Base-by-base conservation (phyloP, 2,329 filamentous ascomycete species). In the Lachnellula arida region DNA sequence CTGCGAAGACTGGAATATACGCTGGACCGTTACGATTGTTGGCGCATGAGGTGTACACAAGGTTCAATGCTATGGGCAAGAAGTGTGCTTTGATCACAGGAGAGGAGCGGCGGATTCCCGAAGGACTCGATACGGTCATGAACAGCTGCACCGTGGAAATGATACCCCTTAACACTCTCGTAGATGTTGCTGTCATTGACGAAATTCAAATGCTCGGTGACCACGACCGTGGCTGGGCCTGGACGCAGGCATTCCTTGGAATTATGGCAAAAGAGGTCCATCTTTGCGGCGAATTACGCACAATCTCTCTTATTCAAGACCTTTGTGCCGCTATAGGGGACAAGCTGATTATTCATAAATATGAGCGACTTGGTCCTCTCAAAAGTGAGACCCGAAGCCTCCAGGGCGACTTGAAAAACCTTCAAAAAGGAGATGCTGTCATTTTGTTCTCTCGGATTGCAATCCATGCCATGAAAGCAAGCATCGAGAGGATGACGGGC, bases 161-260 rank as follows among this genome's bases (percentile, higher is more conserved):
- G 87, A 79, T 86, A 23, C 81, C 81, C 6, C 60, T 63, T 7
- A 68, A 53, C 58, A 59, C 69, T 19, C 65, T 70, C 19, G 75
- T 86, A 39, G 93, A 97, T 43, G 92, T 99, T 37, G 93, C 91
- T 1, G 93, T 99, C 63, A 93, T 99, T 60, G 94, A 99, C 68
- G 94, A 99, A 75, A 97, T 99, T 55, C 94, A 99, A 73, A 97
- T 99, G 94, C 90, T 99, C 63, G 86, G 84, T 15, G 86, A 91
- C 66, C 60, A 71, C 0, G 83, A 90, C 0, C 86, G 94, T 64
- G 94, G 95, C 1, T 96, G 88, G 86, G 92, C 91, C 2, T 99
- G 94, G 94, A 96, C 92, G 1, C 84, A 91, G 65, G 94, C 94
- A 2, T 78, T 97, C 14, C 77, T 99, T 5, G 94, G 94, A 37